These are phyloP conservation scores for Beauveria medogensis DNA, from an alignment of 2,329 filamentous ascomycete genomes.

Conservation along the genomic window DNA sequence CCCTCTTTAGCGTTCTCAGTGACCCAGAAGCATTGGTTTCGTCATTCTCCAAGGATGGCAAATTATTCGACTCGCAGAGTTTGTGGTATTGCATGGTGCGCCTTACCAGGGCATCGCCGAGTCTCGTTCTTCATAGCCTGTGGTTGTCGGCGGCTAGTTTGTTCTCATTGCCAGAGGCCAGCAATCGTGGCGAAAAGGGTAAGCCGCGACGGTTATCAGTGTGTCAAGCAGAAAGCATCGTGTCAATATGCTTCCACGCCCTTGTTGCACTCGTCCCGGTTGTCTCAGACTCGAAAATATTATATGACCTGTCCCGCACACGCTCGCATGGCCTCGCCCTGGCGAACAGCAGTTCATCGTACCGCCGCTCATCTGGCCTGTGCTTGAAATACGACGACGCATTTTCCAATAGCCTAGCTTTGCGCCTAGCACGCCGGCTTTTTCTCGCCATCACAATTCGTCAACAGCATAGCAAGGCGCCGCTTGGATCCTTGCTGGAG, in stretches of 20 bases:
- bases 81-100: slow-evolving; percentile 57
- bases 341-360: slow-evolving; percentile 36
- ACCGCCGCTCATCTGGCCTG: slow-evolving; percentile 38
- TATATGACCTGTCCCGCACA: slow-evolving; percentile 54
- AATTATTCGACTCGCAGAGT: slow-evolving; percentile 51
- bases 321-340: slow-evolving; percentile 46
- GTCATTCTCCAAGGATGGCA: slow-evolving; percentile 48
- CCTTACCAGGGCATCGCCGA: slow-evolving; percentile 48
- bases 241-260: slow-evolving; percentile 56
- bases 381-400: slow-evolving; percentile 56
- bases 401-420: slow-evolving; percentile 52
- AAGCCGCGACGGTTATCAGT: slow-evolving; percentile 13
- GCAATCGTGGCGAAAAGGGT: too few species aligned
- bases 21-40: slow-evolving; percentile 44
- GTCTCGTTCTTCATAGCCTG: slow-evolving; percentile 53
- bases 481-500: slow-evolving; percentile 40
- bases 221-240: slow-evolving; percentile 43
- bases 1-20: slow-evolving; percentile 55
- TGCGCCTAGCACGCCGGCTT: slow-evolving; percentile 50
- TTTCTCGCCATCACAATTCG: slow-evolving; percentile 49
- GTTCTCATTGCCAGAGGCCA: slow-evolving; percentile 44
- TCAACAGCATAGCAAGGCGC: slow-evolving; percentile 40
- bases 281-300: slow-evolving; percentile 35
- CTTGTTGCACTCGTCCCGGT: slow-evolving; percentile 50
- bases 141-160: slow-evolving; percentile 54